These are phyloP conservation scores for Stenogyne calaminthoides DNA, from an alignment of 305 asterid genomes.

Conservation along the genomic window DNA sequence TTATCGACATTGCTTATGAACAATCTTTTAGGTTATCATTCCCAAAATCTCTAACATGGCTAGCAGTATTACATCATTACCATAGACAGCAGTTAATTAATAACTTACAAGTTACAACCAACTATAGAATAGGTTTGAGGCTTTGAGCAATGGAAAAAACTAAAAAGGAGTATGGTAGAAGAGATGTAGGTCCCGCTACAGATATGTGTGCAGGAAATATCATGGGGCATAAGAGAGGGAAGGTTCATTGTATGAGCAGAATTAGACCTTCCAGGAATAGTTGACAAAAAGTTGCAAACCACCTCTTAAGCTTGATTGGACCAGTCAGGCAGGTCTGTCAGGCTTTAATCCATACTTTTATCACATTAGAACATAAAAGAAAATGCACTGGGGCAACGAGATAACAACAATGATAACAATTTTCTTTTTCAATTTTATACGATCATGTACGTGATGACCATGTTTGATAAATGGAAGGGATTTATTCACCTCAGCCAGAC, in stretches of 20 bases:
- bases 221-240: not conserved
- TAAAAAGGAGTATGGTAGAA: not conserved
- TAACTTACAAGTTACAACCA: not conserved
- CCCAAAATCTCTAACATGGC: not conserved
- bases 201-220: conserved; percentile 13
- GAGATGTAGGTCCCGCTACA: conserved; percentile 3
- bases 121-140: not conserved
- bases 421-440: not conserved
- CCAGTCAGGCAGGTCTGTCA: conserved; percentile 14
- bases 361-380: not conserved
- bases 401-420: not conserved
- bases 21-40: conserved; percentile 2
- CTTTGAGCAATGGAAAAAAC: not conserved
- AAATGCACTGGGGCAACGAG: not conserved
- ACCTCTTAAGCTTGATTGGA: conserved; percentile 11
- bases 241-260: conserved; percentile 9
- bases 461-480: conserved; percentile 7
- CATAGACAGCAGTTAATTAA: not conserved
- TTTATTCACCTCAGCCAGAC: conserved; percentile 21
- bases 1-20: not conserved
- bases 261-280: conserved; percentile 18
- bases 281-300: not conserved
- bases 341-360: not conserved
- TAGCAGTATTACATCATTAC: not conserved
- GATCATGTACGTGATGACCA: not conserved